Evolutionary conservation across 208 protist species (phyloP), one percentile per base, ranked within the genome.

Genomic region (Lotmaria passim): DNA sequence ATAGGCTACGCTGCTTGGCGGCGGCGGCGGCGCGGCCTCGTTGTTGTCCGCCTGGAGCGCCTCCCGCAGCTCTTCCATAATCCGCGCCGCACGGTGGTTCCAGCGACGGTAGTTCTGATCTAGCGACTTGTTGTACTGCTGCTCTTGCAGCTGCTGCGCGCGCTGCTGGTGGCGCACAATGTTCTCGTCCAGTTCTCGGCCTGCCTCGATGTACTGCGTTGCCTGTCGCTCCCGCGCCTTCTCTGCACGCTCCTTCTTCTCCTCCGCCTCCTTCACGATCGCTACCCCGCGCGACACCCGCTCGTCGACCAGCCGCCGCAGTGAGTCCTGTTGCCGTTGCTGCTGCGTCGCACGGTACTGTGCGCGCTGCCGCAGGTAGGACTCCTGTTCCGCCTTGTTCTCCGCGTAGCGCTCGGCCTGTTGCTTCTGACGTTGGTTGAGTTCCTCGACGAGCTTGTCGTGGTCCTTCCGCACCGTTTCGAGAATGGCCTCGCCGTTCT

Each of bases 61-160:
- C 7, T 81, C 71, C 0, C 79, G 69, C 48, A 96, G 67, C 34
- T 93, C 84, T 24, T 78, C 68, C 64, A 96, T 85, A 26, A 96
- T 89, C 56, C 80, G 84, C 5, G 83, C 81, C 1, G 87, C 90
- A 1, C 86, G 81, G 44, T 80, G 68, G 62, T 94, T 96, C 89
- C 91, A 96, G 34, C 83, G 81, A 21, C 56, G 58, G 74, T 89
- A 96, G 57, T 91, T 90, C 67, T 85, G 84, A 21, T 12, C 7
- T 33, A 93, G 69, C 14, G 80, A 64, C 12, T 70, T 69, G 65
- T 92, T 78, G 44, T 77, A 63, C 14, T 72, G 79, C 41, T 68
- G 46, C 26, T 71, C 26, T 55, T 86, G 74, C 23, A 86, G 11
- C 41, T 82, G 59, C 41, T 72, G 65, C 3, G 86, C 83, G n/a